Conservation (phyloP, 805 yeast species). For the Cyberlindnera subsufficiens region DNA sequence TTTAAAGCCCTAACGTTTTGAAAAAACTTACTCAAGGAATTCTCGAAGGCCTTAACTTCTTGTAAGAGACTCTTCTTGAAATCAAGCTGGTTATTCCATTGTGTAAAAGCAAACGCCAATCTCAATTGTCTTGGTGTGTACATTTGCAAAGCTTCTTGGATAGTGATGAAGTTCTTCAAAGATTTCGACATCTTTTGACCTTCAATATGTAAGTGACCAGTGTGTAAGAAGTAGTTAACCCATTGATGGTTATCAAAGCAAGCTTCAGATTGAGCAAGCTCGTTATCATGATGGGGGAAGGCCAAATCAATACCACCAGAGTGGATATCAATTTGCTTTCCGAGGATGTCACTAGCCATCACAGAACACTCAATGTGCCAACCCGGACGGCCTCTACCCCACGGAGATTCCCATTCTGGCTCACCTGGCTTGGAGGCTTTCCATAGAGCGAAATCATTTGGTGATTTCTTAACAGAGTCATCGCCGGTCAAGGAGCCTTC, state of each 20-base stretch:
- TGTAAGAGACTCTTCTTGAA: conserved; percentile 75
- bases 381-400: conserved; percentile 98
- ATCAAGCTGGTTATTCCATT: conserved; percentile 91
- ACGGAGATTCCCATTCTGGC: conserved; percentile 91
- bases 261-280: conserved; percentile 95
- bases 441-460: conserved; percentile 95
- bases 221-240: conserved; percentile 95
- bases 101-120: conserved; percentile 82
- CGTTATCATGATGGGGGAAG: conserved; percentile 98
- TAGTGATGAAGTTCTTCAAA: conserved; percentile 90
- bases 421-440: conserved; percentile 95
- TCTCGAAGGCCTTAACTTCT: conserved; percentile 75
- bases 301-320: conserved; percentile 97
- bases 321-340: conserved; percentile 84
- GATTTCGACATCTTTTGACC: conserved; percentile 98
- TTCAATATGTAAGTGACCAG: conserved; percentile 96
- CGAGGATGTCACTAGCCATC: conserved; percentile 90
- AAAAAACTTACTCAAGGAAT: conserved; percentile 76
- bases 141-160: conserved; percentile 75
- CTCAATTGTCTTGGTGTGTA: conserved; percentile 81
- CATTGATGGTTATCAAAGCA: conserved; percentile 85
- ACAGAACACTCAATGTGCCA: conserved; percentile 99
- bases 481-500: conserved; percentile 74
- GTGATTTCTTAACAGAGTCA: conserved; percentile 56
- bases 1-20: conserved; percentile 78